A percentile compares a stretch with the other conserved stretches of the same genome.
Evolutionary conservation across 2,329 filamentous ascomycete genomes (phyloP).

Genomic region (Mycosphaerella sp.): DNA sequence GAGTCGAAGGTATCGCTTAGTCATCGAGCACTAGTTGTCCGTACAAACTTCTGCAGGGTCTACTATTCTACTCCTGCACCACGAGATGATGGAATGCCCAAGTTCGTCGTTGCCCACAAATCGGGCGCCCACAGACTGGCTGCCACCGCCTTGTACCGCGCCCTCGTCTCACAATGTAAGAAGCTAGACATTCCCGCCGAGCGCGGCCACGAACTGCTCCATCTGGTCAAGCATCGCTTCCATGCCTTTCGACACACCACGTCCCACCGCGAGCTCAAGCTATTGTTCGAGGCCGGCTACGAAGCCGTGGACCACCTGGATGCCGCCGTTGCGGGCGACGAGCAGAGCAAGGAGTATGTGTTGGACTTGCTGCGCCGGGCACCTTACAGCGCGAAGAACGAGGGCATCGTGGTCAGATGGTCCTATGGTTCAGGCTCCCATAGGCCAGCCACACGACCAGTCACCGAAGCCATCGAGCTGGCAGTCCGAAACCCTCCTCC

Average conservation of each 20-base stretch:
- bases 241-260: conserved; percentile 52
- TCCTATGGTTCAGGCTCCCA: too few relatives aligned
- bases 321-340: conserved; percentile 34
- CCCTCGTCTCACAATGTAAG: conserved; percentile 53
- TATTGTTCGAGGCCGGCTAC: conserved; percentile 63
- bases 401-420: too few relatives aligned
- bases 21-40: too few relatives aligned
- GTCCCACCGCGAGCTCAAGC: conserved; percentile 55
- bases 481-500: too few relatives aligned
- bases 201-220: conserved; percentile 39
- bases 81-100: conserved; percentile 19
- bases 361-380: conserved; percentile 25
- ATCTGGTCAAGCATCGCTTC: conserved; percentile 59
- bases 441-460: too few relatives aligned
- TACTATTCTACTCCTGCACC: neutral
- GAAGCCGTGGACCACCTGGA: conserved; percentile 46
- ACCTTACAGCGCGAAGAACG: conserved; percentile 23
- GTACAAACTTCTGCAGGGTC: too few relatives aligned
- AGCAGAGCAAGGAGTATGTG: conserved; percentile 27
- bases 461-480: too few relatives aligned
- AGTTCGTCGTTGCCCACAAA: conserved; percentile 35
- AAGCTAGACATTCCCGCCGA: conserved; percentile 12
- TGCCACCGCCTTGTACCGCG: conserved; percentile 65
- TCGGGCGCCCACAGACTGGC: conserved; percentile 49
- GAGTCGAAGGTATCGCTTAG: too few relatives aligned